phyloP scores from a whole-genome alignment of 2,329 filamentous ascomycete genomes.

The Aureobasidium sp. region DNA sequence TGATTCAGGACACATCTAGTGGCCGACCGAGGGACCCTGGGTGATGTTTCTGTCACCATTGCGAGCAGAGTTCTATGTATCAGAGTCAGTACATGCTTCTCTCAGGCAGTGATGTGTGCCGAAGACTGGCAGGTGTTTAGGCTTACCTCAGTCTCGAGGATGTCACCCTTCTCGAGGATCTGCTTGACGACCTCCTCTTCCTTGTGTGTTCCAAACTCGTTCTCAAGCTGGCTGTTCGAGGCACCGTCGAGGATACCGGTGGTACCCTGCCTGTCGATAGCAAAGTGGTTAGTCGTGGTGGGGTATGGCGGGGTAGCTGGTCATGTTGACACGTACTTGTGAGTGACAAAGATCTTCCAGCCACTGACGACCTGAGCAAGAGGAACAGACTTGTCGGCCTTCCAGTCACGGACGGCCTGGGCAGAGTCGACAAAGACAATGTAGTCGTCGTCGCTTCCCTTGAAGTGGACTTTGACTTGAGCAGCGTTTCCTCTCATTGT shows the following conservation, averaged over 20 bases:
- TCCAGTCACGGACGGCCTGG: slow-evolving; percentile 70
- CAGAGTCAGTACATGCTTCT: slow-evolving; percentile 16
- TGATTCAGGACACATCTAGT: slow-evolving; percentile 13
- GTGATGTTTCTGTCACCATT: slow-evolving; percentile 36
- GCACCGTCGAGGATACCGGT: slow-evolving; percentile 73
- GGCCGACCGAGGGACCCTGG: slow-evolving; percentile 27
- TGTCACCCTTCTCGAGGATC: slow-evolving; percentile 68
- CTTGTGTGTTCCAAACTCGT: slow-evolving; percentile 75
- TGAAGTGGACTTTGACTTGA: slow-evolving; percentile 76
- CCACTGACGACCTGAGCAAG: slow-evolving; percentile 76
- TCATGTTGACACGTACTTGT: slow-evolving; percentile 58
- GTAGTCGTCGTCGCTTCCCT: slow-evolving; percentile 64
- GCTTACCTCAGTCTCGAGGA: slow-evolving; percentile 54
- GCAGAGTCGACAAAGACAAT: slow-evolving; percentile 56
- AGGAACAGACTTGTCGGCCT: slow-evolving; percentile 67
- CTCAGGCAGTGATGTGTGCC: not conserved
- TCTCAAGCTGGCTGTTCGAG: slow-evolving; percentile 65
- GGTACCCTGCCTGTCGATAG: slow-evolving; percentile 60
- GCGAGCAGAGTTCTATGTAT: slow-evolving; percentile 31
- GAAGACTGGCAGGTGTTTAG: not conserved
- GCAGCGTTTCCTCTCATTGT: slow-evolving; percentile 55
- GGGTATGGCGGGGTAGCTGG: slow-evolving; percentile 3
- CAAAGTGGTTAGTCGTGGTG: not conserved
- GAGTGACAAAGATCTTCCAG: slow-evolving; percentile 84
- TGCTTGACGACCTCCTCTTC: slow-evolving; percentile 74